Evolutionary conservation across 1,139 yeast species (phyloP), one percentile per base, ranked within the genome.

Genomic region (Pichia sp.): DNA sequence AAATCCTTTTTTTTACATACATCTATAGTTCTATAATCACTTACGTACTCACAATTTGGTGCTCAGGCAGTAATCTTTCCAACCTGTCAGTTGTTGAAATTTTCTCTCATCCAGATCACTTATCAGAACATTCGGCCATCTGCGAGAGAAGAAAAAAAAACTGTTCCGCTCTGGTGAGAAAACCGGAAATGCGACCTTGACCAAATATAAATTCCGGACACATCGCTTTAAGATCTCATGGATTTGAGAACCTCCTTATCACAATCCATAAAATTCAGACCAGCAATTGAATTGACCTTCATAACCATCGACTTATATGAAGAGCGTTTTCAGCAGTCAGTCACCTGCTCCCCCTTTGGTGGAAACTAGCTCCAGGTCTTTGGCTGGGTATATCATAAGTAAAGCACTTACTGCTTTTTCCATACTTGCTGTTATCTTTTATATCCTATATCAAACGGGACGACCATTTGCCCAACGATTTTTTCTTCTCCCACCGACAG

Each of bases 401-500:
- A 34, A 12, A n/a, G 25, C 30, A n/a, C 12, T 39, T 4, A 31
- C 49, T 6, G 34, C 47, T 16, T 10, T 42, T 13, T 34, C 50
- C n/a, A 21, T 42, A 6, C 3, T 46, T 3, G 25, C 34, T 19
- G 16, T 28, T 21, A 3, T 46, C 12, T 19, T 41, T 7, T 55
- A 54, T 44, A 42, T 59, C 1, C 2, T 53, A 1, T 61, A 63
- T 42, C 55, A 53, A 41, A 52, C 58, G 10, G 50, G 55, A 5
- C 56, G 54, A 26, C 52, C 56, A 7, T 56, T 61, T 23, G 23
- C 73, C 12, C 74, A 75, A 5, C 66, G 76, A 47, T 72, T 69
- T 58, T 69, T 74, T 42, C 59, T 73, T 5, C 73, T 78, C 3
- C 82, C 83, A 3, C 71, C 78, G 12, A 73, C 68, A 13, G 62